phyloP scores from a whole-genome alignment of 1,284 basidiomycete genomes.

The Cryptococcus floricola region DNA sequence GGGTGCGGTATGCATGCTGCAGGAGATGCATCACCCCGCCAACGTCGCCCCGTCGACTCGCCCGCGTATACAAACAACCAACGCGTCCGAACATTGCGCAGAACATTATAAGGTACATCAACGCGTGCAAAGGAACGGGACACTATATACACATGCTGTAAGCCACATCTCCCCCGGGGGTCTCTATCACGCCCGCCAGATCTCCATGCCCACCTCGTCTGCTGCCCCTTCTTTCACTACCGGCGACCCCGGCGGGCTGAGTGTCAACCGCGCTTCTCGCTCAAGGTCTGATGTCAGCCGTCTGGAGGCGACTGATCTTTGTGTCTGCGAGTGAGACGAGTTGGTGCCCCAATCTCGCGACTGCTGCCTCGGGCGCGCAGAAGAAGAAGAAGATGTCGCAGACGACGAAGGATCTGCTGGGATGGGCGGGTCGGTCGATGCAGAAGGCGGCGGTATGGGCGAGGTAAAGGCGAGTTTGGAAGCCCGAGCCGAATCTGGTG shows the following conservation, averaged over 20 bases:
- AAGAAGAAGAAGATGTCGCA: neutral
- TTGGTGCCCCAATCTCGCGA: neutral
- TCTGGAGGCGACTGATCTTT: neutral
- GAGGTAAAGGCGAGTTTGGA: constrained; percentile 20
- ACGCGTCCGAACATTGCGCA: neutral
- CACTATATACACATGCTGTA: neutral
- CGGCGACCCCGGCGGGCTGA: constrained; percentile 15
- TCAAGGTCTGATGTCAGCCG: constrained; percentile 6
- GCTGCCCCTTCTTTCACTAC: constrained; percentile 1
- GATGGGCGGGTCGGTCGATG: neutral
- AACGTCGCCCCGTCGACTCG: too few species aligned
- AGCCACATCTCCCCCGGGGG: neutral
- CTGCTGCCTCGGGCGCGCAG: neutral
- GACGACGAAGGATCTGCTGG: too few species aligned
- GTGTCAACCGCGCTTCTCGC: constrained; percentile 12
- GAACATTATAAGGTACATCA: neutral
- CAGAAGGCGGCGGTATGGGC: constrained; percentile 17
- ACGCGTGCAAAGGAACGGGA: neutral
- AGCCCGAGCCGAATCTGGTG: constrained; percentile 13
- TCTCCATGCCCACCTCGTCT: constrained; percentile 6
- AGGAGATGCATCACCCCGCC: too few species aligned
- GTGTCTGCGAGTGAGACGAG: neutral
- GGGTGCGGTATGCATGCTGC: too few species aligned
- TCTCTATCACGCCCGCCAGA: neutral
- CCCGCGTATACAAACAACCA: too few species aligned